These are phyloP conservation scores for Bassia scoparia DNA, from an alignment of 148 eudicot genomes.

Conservation along the genomic window DNA sequence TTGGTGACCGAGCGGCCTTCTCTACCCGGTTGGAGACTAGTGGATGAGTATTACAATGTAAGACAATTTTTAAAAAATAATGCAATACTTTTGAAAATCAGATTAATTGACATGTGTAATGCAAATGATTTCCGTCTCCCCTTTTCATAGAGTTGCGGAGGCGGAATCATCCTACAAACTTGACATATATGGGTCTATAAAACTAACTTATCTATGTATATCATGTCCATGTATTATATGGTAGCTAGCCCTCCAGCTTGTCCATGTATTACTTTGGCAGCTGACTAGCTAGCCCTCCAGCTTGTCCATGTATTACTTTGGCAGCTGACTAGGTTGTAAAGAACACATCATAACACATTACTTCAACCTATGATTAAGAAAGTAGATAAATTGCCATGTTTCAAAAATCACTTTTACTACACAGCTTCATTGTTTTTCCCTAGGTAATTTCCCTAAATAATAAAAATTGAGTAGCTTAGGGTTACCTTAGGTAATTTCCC, in stretches of 20 bases:
- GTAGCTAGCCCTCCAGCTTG: not conserved
- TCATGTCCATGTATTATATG: not conserved
- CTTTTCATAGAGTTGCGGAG: not conserved
- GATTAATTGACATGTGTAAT: not conserved
- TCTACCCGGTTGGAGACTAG: slow-evolving; percentile 88
- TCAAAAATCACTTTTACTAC: no score
- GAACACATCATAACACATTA: not conserved
- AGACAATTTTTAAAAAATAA: slow-evolving; percentile 22
- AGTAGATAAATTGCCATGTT: not conserved
- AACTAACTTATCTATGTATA: not conserved
- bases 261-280: not conserved
- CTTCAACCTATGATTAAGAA: not conserved
- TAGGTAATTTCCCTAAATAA: no score
- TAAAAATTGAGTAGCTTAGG: no score
- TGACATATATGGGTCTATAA: no score
- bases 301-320: not conserved
- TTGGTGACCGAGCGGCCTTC: slow-evolving; percentile 70
- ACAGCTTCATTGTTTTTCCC: no score
- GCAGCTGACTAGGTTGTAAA: not conserved
- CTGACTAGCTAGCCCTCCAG: not conserved
- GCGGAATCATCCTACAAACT: not conserved
- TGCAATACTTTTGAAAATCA: not conserved
- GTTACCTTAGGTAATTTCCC: no score
- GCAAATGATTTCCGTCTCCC: not conserved
- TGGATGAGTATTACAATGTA: slow-evolving; percentile 75